Base-by-base conservation (phyloP, 805 yeast species). In the Allodekkera sacchari region DNA sequence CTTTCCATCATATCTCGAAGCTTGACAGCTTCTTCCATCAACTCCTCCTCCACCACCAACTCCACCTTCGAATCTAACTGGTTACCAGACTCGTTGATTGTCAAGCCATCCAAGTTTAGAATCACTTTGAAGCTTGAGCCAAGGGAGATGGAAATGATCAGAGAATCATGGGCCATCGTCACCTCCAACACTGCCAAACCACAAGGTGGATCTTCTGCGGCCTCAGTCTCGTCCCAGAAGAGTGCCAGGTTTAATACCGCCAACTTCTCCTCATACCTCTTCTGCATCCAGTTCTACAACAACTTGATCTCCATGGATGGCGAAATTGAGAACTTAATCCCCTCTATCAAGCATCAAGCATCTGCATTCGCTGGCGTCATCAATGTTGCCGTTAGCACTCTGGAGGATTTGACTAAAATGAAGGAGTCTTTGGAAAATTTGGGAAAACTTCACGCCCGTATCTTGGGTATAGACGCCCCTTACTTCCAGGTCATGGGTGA, bases 291-390 rank as follows among this genome's bases (percentile, higher is more conserved):
- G 51, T 71, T 83, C 48, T 83, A 83, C 55, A 69, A 75, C 32
- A 83, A 82, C 47, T 55, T 83, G 31, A 58, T 83, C 23, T 53
- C 71, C 0, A 69, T 73, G 68, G 73, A 69, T 42, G 76, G 83
- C 0, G 59, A 59, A 10, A 61, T 84, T 38, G 84, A 77, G 42
- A 64, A 60, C 24, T 50, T 75, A 48, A 82, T 80, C 51, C 94
- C 94, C 0, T 73, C 83, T 5, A 73, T 83, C 41, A 69, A 70
- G 39, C 87, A 81, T 49, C 94, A 84, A 56, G 85, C 92, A 1
- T 71, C 74, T 11, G 71, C 88, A 6, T 78, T 83, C 60, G 85
- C 89, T 0, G 87, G 88, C 5, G 83, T 83, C 13, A 53, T 84
- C 44, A 70, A 82, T 18, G 65, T 74, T 26, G 81, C 88, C 3